Percentiles rank a stretch among this genome's conserved stretches.
phyloP scores from a whole-genome alignment of 768 basidiomycete species.

The Panellus pusillus region DNA sequence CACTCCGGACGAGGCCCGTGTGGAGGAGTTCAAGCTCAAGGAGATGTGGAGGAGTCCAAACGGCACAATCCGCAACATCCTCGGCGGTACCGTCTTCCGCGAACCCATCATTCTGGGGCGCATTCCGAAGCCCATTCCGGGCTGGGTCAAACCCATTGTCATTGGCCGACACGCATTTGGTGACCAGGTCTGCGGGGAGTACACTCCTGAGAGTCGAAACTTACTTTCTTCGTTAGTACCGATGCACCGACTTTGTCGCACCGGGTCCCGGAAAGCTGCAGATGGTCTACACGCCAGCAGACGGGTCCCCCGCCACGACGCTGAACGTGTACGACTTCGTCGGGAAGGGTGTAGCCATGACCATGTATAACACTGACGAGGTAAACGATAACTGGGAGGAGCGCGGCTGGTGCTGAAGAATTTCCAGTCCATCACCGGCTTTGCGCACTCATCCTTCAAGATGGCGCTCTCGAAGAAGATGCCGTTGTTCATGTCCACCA shows the following conservation, averaged over 20 bases:
- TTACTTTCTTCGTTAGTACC: conserved; percentile 56
- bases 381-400: conserved; percentile 36
- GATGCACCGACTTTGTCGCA: conserved; percentile 89
- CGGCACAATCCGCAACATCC: conserved; percentile 98
- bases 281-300: conserved; percentile 82
- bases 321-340: conserved; percentile 94
- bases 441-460: conserved; percentile 98
- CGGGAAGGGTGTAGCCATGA: conserved; percentile 88
- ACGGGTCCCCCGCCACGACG: conserved; percentile 64
- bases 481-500: conserved; percentile 94
- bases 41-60: conserved; percentile 99
- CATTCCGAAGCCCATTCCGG: conserved; percentile 92
- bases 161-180: conserved; percentile 98
- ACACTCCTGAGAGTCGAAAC: neutral
- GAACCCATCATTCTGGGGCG: conserved; percentile 93
- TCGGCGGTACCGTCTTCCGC: conserved; percentile 97
- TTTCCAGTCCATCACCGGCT: conserved; percentile 81
- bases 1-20: conserved; percentile 95
- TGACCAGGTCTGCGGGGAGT: conserved; percentile 65
- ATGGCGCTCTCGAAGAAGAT: conserved; percentile 85
- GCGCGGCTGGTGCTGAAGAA: neutral
- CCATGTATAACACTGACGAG: conserved; percentile 99
- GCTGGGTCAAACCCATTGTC: conserved; percentile 95
- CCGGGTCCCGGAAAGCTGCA: conserved; percentile 94
- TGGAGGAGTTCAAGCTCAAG: conserved; percentile 96